Base-by-base conservation (phyloP, 192 early-diverging fungal genomes). In the Coemansia sp. region DNA sequence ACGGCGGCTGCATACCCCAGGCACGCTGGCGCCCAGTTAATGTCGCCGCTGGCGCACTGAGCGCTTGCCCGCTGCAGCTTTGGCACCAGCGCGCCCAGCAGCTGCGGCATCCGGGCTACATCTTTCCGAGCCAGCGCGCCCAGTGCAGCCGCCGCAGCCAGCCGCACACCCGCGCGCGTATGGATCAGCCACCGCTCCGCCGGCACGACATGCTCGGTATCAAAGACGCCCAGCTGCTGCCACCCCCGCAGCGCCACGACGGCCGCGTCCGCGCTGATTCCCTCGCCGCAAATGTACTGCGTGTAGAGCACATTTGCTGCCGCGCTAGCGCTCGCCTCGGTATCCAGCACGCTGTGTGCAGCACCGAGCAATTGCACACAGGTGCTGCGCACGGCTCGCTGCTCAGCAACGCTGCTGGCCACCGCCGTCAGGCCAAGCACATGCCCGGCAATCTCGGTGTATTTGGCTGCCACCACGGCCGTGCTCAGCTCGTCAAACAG, bases 231-330 rank as follows among this genome's bases (percentile, higher is more conserved):
- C 20, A 98, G 79, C 10, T 78, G 60, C 0, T 85, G 81, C 46
- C 90, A 79, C 57, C 93, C 86, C 32, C 87, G 82, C 39, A 94
- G 55, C 1, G 85, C 89, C 40, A 82, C 82, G 1, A 88, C 54
- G 32, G 32, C 23, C 2, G 19, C 17, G 5, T 43, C 41, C 11
- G 55, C 3, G 10, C 38, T 0, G 15, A 39, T 2, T 20, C 5
- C 14, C 15, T 20, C 38, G 0, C 15, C 19, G 38, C 19, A 17
- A 14, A 39, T 14, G 15, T 12, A 35, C 8, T 17, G 10, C 10
- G 32, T 31, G 17, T 7, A 50, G 11, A 82, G 70, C 0, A 78
- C 64, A 4, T 20, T 23, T 0, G 83, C 68, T 14, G 21, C 21
- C 12, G 19, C 30, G 3, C 10, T 4, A 25, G 19, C 30, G 3